Evolutionary conservation across 129 eudicot species (phyloP).

Genomic region (Chrysanthemum lavandulifolium): DNA sequence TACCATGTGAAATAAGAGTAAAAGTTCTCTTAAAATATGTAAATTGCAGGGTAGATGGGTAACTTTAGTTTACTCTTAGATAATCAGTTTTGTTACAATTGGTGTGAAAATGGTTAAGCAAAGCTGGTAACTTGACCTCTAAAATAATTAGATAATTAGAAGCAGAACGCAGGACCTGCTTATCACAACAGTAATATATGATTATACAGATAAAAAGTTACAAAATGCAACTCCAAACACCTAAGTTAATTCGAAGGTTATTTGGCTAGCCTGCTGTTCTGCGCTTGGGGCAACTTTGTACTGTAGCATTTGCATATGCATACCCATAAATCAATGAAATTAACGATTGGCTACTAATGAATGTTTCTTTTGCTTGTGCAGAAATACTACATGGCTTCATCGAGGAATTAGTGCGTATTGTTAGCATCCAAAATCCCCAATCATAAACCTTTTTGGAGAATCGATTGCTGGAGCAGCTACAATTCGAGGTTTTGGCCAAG

Average conservation of each 20-base stretch:
- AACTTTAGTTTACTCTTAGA: no score
- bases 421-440: constrained; percentile 96
- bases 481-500: constrained; percentile 96
- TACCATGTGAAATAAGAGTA: no score
- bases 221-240: no score
- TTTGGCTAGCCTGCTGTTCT: not conserved
- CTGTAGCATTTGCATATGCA: constrained; percentile 3
- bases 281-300: not conserved
- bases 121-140: no score
- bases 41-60: no score
- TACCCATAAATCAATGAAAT: not conserved
- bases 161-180: no score
- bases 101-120: no score
- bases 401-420: constrained; percentile 94
- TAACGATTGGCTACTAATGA: constrained; percentile 5
- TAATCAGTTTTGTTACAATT: no score
- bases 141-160: no score
- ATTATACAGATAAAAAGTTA: no score
- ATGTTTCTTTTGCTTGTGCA: constrained; percentile 37
- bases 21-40: no score
- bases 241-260: constrained; percentile 7
- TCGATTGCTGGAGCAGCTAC: constrained; percentile 98
- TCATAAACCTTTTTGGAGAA: constrained; percentile 88
- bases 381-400: constrained; percentile 99
- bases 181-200: no score